Conservation (phyloP, 2,329 filamentous ascomycete species). For the Penicillium sp. region DNA sequence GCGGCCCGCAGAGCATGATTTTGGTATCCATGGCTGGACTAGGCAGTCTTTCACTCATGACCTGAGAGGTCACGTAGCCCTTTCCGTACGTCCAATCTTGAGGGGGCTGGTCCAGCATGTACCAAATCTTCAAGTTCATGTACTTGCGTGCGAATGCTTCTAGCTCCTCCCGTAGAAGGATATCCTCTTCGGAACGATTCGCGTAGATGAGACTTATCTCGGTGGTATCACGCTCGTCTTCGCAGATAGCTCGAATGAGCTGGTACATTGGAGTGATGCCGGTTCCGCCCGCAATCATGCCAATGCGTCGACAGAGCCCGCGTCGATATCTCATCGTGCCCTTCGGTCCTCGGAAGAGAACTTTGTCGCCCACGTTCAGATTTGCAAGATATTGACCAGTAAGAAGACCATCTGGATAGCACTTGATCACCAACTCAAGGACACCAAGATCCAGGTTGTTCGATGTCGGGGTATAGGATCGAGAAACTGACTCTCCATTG, state of each 20-base stretch:
- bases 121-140: constrained; percentile 55
- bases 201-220: constrained; percentile 59
- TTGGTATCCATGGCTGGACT: constrained; percentile 48
- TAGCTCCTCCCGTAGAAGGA: constrained; percentile 57
- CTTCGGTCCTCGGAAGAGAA: constrained; percentile 39
- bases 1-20: constrained; percentile 60
- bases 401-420: constrained; percentile 35
- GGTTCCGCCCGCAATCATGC: constrained; percentile 43
- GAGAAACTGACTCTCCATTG: constrained; percentile 46
- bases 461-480: constrained; percentile 54
- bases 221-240: constrained; percentile 58
- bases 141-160: constrained; percentile 53
- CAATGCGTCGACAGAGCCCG: constrained; percentile 32
- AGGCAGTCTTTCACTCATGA: constrained; percentile 53
- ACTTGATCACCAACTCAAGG: constrained; percentile 37
- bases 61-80: constrained; percentile 53
- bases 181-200: constrained; percentile 59
- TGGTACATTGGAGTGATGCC: constrained; percentile 57
- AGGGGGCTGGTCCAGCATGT: constrained; percentile 53
- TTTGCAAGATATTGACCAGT: constrained; percentile 33
- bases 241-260: constrained; percentile 62
- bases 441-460: constrained; percentile 34
- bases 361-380: constrained; percentile 31
- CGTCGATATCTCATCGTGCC: constrained; percentile 34
- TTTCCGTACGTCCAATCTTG: constrained; percentile 49